Conservation (phyloP, 1,139 yeast genomes). For the Scheffersomyces stambukii region DNA sequence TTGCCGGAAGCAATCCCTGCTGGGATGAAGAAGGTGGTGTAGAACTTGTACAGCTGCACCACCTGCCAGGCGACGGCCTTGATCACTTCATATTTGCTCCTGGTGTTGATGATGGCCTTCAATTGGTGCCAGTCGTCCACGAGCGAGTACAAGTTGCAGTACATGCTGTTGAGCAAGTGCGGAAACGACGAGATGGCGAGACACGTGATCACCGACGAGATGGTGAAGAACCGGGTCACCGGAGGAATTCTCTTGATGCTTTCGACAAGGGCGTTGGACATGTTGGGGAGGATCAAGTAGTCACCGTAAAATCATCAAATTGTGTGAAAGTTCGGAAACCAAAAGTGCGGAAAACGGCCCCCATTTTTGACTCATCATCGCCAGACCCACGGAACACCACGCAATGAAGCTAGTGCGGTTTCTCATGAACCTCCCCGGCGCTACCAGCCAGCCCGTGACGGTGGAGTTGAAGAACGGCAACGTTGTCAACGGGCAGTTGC, state of each 20-base stretch:
- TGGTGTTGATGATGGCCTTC: background rate
- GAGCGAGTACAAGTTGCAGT: conserved; percentile 4
- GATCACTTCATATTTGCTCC: conserved; percentile 6
- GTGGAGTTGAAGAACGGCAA: conserved; percentile 88
- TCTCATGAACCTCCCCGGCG: conserved; percentile 68
- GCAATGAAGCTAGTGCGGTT: conserved; percentile 55
- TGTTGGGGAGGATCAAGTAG: conserved; percentile 4
- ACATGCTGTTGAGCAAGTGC: conserved; percentile 6
- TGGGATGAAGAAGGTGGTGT: conserved; percentile 48
- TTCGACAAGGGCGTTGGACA: conserved; percentile 20
- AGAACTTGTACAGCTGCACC: conserved; percentile 39
- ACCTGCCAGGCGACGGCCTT: conserved; percentile 9
- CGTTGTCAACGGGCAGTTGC: conserved; percentile 45
- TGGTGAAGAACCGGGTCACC: conserved; percentile 43
- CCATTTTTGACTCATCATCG: background rate
- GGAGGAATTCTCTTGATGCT: conserved; percentile 39
- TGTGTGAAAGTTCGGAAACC: background rate
- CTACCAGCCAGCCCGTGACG: conserved; percentile 80
- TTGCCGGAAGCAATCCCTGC: conserved; percentile 28
- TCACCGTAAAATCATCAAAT: background rate
- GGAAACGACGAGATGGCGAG: conserved; percentile 16
- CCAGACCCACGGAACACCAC: conserved; percentile 1
- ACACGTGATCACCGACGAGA: conserved; percentile 30
- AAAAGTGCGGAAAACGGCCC: too few relatives aligned
- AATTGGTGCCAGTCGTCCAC: too few relatives aligned